Evolutionary conservation across 257 asterid genomes (phyloP).

Genomic region (Striga asiatica): DNA sequence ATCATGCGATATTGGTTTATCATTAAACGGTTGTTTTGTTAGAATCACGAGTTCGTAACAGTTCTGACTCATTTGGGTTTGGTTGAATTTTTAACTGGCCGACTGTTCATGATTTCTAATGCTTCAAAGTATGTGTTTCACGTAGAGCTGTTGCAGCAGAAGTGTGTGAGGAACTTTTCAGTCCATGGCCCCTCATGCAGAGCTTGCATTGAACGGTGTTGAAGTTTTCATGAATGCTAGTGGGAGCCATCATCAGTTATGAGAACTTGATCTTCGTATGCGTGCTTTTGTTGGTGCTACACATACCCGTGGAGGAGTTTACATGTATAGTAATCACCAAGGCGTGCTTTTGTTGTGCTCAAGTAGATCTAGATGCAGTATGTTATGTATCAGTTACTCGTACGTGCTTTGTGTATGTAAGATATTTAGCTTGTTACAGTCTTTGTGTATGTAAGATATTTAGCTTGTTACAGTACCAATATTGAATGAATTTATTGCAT

Average conservation of each 20-base stretch:
- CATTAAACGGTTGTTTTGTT: conserved; percentile 11
- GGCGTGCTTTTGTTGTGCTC: conserved; percentile 94
- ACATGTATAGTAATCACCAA: conserved; percentile 92
- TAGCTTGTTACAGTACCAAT: too few species aligned
- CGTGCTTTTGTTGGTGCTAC: conserved; percentile 90
- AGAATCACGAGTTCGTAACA: background rate
- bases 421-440: too few species aligned
- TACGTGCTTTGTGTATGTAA: too few species aligned
- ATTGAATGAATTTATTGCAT: too few species aligned
- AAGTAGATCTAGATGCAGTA: conserved; percentile 95
- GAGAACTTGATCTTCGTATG: conserved; percentile 84
- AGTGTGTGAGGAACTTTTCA: conserved; percentile 92
- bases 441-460: too few species aligned
- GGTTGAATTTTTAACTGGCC: too few species aligned
- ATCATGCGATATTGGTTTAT: too few species aligned
- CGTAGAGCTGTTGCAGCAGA: conserved; percentile 94
- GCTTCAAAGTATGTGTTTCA: conserved; percentile 12
- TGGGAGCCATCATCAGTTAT: conserved; percentile 91
- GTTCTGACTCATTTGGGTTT: too few species aligned
- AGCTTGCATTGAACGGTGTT: conserved; percentile 90
- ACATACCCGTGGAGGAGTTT: conserved; percentile 96
- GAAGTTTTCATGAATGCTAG: conserved; percentile 95
- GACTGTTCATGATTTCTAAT: conserved; percentile 11
- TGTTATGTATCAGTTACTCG: conserved; percentile 18
- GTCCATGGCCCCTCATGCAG: conserved; percentile 84